Evolutionary conservation across 805 yeast species (phyloP), one percentile per base, ranked within the genome.

Genomic region (Metschnikowia aberdeeniae): DNA sequence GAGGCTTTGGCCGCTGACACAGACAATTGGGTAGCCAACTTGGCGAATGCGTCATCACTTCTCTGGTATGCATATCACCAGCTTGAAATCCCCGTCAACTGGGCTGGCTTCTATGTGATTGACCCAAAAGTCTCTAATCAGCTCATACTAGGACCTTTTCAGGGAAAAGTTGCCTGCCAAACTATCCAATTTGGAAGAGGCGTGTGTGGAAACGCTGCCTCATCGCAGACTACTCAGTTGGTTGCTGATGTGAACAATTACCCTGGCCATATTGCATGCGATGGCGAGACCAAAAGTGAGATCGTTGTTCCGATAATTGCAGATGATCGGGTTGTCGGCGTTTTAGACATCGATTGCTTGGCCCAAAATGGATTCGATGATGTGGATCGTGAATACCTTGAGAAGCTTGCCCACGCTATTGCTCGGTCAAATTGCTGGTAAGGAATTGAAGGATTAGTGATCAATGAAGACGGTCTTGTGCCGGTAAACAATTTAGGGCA

Each of bases 201-300:
- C 11, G 98, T 92, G 0, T 93, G 98, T 67, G 98, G 99, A 5
- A 68, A 78, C 1, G 95, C 96, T 1, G 96, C 95, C 0, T 49
- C 59, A 0, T 51, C 69, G 0, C 63, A 64, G 44, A 43, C 62
- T 36, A 85, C 96, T 1, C 96, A 89, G 59, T 58, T 89, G 6
- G 97, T 92, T 9, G 72, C 75, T 1, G 79, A 92, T 61, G 98
- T 92, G 2, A 73, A 84, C 17, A 62, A 76, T 54, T 89, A 80
- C 56, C 95, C 96, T 0, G 95, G 95, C 1, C 98, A 92, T 61
- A 93, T 92, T 52, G 98, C 98, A 0, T 92, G 99, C 67, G 99
- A 93, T 66, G 96, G 96, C 0, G 96, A 83, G 47, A 92, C 98
- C 0, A 77, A 84, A 51, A 86, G 96, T 62, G 99, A 92, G 60